Evolutionary conservation across 129 eudicot species (phyloP).

Genomic region (Rutidosis leptorrhynchoides): DNA sequence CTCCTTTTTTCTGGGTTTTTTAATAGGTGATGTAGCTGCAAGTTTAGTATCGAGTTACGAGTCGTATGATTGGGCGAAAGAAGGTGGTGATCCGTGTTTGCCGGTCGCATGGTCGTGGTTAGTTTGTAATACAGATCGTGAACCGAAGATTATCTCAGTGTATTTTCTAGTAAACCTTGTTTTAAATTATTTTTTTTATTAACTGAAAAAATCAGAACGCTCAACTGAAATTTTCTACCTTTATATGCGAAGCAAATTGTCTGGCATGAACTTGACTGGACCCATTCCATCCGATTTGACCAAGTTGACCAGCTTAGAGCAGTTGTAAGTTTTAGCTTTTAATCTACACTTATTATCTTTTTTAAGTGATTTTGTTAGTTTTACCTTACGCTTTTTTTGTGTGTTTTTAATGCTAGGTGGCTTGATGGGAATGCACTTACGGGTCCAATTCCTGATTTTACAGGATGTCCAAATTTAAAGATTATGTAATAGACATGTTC

Average conservation of each 20-base stretch:
- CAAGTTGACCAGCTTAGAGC: slow-evolving; percentile 61
- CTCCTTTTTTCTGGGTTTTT: slow-evolving; percentile 5
- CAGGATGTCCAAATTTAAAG: slow-evolving; percentile 70
- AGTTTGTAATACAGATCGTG: slow-evolving; percentile 71
- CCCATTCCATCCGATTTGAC: slow-evolving; percentile 72
- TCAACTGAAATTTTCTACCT: slow-evolving; percentile 3
- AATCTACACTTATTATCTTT: slow-evolving; percentile 9
- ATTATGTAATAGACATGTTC: slow-evolving; percentile 49
- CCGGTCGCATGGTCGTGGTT: slow-evolving; percentile 98
- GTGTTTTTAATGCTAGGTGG: slow-evolving; percentile 51
- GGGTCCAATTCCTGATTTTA: slow-evolving; percentile 87
- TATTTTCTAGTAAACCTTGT: slow-evolving; percentile 27
- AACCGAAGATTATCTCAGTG: slow-evolving; percentile 69
- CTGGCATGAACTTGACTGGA: slow-evolving; percentile 72
- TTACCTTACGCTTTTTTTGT: not conserved
- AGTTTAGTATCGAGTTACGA: slow-evolving; percentile 52
- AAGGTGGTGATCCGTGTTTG: slow-evolving; percentile 98
- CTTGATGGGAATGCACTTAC: slow-evolving; percentile 82
- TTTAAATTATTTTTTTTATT: not conserved
- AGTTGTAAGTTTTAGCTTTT: slow-evolving; percentile 82
- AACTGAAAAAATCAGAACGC: no score
- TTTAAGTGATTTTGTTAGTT: slow-evolving; percentile 1
- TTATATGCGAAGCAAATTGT: slow-evolving; percentile 60
- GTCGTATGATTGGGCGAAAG: slow-evolving; percentile 75
- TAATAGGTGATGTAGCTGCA: slow-evolving; percentile 53